These are phyloP conservation scores for Artemisia tridentata DNA, from an alignment of 129 eudicot genomes.

Conservation along the genomic window DNA sequence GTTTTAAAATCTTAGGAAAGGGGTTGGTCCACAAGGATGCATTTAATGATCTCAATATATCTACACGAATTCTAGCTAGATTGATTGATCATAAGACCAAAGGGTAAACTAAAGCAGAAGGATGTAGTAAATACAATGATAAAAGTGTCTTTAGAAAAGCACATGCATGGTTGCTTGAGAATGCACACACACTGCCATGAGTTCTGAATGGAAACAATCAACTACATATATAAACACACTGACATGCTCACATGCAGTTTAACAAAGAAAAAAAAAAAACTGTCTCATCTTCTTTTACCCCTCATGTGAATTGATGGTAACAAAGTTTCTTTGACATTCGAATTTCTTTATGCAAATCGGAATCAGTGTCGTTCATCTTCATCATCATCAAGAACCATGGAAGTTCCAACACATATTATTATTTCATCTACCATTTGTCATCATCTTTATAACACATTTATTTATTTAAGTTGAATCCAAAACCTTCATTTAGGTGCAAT, in stretches of 20 bases:
- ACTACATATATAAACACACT: conserved; percentile 33
- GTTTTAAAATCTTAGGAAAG: neutral
- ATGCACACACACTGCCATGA: conserved; percentile 38
- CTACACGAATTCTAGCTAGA: conserved; percentile 16
- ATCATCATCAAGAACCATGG: conserved; percentile 23
- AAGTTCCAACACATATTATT: conserved; percentile 31
- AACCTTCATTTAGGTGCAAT: conserved; percentile 17
- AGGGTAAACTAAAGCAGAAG: conserved; percentile 26
- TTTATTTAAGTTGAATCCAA: conserved; percentile 20
- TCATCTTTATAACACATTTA: conserved; percentile 21
- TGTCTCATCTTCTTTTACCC: conserved; percentile 29
- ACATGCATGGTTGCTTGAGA: conserved; percentile 48
- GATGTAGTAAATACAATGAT: conserved; percentile 42
- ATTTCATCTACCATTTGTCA: conserved; percentile 13
- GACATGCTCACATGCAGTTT: conserved; percentile 35
- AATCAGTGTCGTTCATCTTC: conserved; percentile 32
- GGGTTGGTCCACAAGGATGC: neutral
- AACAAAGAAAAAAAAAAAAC: neutral
- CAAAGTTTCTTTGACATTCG: neutral
- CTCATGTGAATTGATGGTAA: conserved; percentile 32
- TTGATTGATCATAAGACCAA: conserved; percentile 21
- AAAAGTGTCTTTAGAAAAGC: conserved; percentile 44
- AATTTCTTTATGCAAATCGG: conserved; percentile 19
- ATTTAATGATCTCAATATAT: neutral
- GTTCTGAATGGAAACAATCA: conserved; percentile 41